A percentile compares a stretch with the other conserved stretches of the same genome.
phyloP scores from a whole-genome alignment of 225 moss, liverwort and hornwort genomes.

The Pleurozium schreberi region DNA sequence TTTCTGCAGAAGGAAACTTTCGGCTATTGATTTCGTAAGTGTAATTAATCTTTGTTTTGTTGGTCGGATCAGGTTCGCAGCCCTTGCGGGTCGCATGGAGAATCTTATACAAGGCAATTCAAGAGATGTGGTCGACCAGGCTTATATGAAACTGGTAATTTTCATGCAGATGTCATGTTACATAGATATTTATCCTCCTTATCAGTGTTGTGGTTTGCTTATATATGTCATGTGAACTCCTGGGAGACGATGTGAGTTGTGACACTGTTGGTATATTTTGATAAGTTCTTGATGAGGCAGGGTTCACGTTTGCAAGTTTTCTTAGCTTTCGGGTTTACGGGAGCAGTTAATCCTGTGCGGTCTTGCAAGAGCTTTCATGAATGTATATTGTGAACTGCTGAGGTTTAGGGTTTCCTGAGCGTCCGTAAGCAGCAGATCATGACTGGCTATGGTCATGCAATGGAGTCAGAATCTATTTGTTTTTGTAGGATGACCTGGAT shows the following conservation, averaged over 20 bases:
- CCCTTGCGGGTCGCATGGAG: conserved; percentile 90
- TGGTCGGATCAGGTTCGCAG: conserved; percentile 63
- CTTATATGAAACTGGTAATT: conserved; percentile 87
- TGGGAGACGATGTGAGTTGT: background rate
- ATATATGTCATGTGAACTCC: background rate
- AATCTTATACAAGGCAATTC: conserved; percentile 93
- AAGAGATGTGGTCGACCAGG: conserved; percentile 85
- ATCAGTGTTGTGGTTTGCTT: background rate
- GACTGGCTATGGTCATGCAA: background rate
- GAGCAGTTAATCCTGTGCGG: background rate
- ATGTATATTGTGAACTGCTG: background rate
- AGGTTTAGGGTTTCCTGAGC: background rate
- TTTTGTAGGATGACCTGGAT: background rate
- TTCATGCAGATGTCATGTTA: background rate
- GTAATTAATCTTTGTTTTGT: background rate
- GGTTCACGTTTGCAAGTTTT: background rate
- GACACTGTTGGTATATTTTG: background rate
- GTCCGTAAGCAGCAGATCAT: background rate
- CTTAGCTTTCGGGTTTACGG: background rate
- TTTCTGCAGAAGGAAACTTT: background rate
- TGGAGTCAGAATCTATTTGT: background rate
- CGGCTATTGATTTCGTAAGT: background rate
- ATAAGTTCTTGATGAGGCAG: background rate
- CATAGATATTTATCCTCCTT: background rate
- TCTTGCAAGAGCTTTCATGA: background rate